Evolutionary conservation across 176 grass and related monocot genomes (phyloP).

Genomic region (Musa acuminata): DNA sequence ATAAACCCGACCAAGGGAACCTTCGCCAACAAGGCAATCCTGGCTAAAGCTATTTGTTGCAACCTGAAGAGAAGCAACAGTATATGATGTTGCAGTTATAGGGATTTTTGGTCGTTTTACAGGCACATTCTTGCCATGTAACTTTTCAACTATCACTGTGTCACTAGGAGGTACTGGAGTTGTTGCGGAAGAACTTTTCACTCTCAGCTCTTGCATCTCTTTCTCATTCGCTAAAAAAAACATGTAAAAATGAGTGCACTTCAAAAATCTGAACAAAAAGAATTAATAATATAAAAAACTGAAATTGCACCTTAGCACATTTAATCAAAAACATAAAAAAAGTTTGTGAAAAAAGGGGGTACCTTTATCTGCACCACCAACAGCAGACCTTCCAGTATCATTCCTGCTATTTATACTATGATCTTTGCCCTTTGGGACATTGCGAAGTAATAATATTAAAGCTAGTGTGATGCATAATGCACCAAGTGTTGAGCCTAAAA

Average conservation of each 20-base stretch:
- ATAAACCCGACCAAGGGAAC: constrained; percentile 75
- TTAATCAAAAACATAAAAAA: constrained; percentile 17
- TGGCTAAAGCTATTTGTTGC: constrained; percentile 79
- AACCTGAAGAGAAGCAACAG: constrained; percentile 47
- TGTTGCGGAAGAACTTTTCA: constrained; percentile 37
- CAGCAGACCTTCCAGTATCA: constrained; percentile 46
- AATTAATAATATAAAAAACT: neutral
- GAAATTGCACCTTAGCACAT: neutral
- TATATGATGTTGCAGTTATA: constrained; percentile 58
- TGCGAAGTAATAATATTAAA: constrained; percentile 41
- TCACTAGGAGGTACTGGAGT: constrained; percentile 39
- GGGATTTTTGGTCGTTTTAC: constrained; percentile 55
- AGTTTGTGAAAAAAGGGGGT: constrained; percentile 10
- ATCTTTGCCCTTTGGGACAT: constrained; percentile 50
- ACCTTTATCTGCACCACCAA: constrained; percentile 62
- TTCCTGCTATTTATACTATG: constrained; percentile 44
- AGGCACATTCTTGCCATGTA: constrained; percentile 48
- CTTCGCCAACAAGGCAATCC: constrained; percentile 74
- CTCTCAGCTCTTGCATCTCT: constrained; percentile 49
- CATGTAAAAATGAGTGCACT: constrained; percentile 16
- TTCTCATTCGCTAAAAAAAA: constrained; percentile 44
- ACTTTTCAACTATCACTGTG: constrained; percentile 57
- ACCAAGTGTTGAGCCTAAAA: constrained; percentile 51
- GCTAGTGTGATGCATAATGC: constrained; percentile 36
- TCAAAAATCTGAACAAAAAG: neutral